A percentile compares a stretch with the other conserved stretches of the same genome.
Evolutionary conservation across 441 rosid genomes (phyloP).

Genomic region (Populus hybrid): DNA sequence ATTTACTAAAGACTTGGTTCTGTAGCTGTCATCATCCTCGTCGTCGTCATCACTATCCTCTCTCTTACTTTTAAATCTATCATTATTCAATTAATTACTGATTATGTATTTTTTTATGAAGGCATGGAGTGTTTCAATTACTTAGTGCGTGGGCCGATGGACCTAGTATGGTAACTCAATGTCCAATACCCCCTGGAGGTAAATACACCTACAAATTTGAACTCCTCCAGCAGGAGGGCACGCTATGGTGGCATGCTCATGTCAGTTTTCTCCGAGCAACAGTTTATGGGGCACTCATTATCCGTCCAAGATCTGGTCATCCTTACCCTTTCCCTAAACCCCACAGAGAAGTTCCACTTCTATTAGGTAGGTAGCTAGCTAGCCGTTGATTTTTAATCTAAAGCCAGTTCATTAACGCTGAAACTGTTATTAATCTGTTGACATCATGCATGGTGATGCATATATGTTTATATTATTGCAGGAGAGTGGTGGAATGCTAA

Average conservation of each 20-base stretch:
- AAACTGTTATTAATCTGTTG: neutral
- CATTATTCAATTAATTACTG: neutral
- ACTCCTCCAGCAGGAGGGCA: slow-evolving; percentile 67
- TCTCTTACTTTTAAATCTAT: neutral
- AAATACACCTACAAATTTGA: slow-evolving; percentile 61
- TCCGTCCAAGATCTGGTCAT: slow-evolving; percentile 54
- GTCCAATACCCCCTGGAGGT: slow-evolving; percentile 65
- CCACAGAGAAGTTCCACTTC: slow-evolving; percentile 54
- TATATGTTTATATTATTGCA: slow-evolving; percentile 21
- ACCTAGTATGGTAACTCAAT: slow-evolving; percentile 70
- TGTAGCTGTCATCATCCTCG: too few species aligned
- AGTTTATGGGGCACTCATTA: slow-evolving; percentile 63
- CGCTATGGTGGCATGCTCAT: slow-evolving; percentile 98
- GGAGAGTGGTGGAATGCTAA: slow-evolving; percentile 96
- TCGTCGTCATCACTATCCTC: neutral
- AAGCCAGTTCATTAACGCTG: neutral
- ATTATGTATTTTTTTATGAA: slow-evolving; percentile 4
- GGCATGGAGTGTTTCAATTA: slow-evolving; percentile 85
- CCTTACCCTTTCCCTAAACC: slow-evolving; percentile 78
- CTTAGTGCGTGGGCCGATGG: slow-evolving; percentile 88
- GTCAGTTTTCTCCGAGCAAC: slow-evolving; percentile 69
- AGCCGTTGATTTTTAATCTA: neutral
- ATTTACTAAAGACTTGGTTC: neutral
- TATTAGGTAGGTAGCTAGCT: slow-evolving; percentile 43
- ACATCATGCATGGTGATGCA: neutral